phyloP scores from a whole-genome alignment of 1,139 yeast species.

The Pichia sp. region DNA sequence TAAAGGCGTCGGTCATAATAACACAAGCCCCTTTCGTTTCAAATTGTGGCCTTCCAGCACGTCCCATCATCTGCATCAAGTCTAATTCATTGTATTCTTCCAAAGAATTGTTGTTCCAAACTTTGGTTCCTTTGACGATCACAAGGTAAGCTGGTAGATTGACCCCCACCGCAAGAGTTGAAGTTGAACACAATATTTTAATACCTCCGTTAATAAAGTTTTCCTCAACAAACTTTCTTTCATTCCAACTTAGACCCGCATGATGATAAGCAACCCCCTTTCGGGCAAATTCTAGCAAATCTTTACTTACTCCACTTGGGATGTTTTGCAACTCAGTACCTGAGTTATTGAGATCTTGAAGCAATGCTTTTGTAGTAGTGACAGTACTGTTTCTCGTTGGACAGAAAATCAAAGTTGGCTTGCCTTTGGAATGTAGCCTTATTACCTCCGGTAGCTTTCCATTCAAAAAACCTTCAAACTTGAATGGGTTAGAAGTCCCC shows the following conservation, averaged over 20 bases:
- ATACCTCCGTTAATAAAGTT: conserved; percentile 41
- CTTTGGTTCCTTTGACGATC: conserved; percentile 88
- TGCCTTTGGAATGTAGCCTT: conserved; percentile 34
- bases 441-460: conserved; percentile 38
- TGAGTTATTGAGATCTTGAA: conserved; percentile 2
- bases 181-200: conserved; percentile 48
- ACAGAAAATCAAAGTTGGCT: conserved; percentile 49
- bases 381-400: conserved; percentile 48
- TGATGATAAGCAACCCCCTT: conserved; percentile 53
- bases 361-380: conserved; percentile 42
- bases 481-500: conserved; percentile 38
- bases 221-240: conserved; percentile 43
- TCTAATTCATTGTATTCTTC: conserved; percentile 46
- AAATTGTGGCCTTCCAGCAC: conserved; percentile 67
- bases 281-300: conserved; percentile 28
- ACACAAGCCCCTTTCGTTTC: conserved; percentile 52
- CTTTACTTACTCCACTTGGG: conserved; percentile 28
- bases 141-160: conserved; percentile 93
- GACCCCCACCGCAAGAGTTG: conserved; percentile 94
- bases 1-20: conserved; percentile 43
- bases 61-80: conserved; percentile 84
- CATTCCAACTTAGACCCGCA: conserved; percentile 49
- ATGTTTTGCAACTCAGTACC: conserved; percentile 17
- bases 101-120: conserved; percentile 31
- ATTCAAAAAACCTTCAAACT: conserved; percentile 41